Evolutionary conservation across 257 asterid species (phyloP), one percentile per base, ranked within the genome.

Genomic region (Rehmannia glutinosa): DNA sequence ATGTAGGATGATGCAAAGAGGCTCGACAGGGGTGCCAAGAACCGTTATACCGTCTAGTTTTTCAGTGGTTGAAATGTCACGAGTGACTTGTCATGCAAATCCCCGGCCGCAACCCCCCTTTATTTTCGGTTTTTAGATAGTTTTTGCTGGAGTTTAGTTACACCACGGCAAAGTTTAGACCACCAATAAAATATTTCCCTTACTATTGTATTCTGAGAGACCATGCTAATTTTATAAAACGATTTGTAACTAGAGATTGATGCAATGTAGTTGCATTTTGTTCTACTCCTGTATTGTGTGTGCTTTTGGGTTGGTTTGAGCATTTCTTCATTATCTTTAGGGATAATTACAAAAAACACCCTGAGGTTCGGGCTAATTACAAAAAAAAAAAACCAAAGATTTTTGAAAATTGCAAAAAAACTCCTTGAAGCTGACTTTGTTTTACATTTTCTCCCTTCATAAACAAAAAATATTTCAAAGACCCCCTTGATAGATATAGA

Each of bases 1-100:
- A 70, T 71, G 76, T 84, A 92, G 97, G 96, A 82, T 1, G 97
- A 92, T 64, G 91, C 97, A 43, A 82, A 70, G 85, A 82, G 36
- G 77, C 81, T 59, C 4, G 97, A 83, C 64, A 80, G 86, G 72
- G 32, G 0, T 23, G 97, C 97, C 71, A 87, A 83, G 83, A 87
- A 86, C 68, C 71, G 62, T 3, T 92, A 87, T 66, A 73, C 79
- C 1, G 87, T 62, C 55, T 89, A 83, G 83, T 42, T 49, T 51
- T 59, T 53, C 41, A 10, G 47, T 10, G 51, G 15, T 47, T 4
- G n/a, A 27, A 56, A 51, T 55, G 62, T 4, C 43, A 58, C 53
- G 1, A 13, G 3, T 20, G 27, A 5, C 25, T 5, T 21, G 30
- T 21, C 46, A 42, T 11, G 49, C 58, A n/a, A 52, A 30, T 8